Conservation (phyloP, 768 basidiomycete species). For the Lactarius trivialis region DNA sequence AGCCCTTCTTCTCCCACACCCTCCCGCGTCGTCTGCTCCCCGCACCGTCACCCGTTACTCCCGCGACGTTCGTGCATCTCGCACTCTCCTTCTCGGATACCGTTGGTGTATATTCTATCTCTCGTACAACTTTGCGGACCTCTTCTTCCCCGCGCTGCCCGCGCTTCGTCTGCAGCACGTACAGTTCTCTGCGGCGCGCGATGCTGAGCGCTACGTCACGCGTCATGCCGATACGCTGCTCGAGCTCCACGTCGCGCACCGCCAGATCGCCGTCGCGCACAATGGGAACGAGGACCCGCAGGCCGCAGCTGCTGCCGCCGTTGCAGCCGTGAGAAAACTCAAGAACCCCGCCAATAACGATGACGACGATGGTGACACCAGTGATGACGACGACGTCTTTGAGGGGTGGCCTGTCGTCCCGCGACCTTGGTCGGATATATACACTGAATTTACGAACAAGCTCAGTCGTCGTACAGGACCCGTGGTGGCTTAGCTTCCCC, state of each 20-base stretch:
- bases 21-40: background rate
- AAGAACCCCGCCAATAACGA: too few relatives aligned
- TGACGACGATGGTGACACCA: too few relatives aligned
- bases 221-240: conserved; percentile 6
- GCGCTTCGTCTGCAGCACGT: conserved; percentile 13
- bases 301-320: background rate
- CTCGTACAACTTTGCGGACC: conserved; percentile 3
- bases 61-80: conserved; percentile 5
- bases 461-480: conserved; percentile 4
- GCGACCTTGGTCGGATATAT: conserved; percentile 13
- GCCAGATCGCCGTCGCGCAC: conserved; percentile 8
- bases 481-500: conserved; percentile 18
- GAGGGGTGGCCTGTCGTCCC: conserved; percentile 5
- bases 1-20: conserved; percentile 10
- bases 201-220: conserved; percentile 9
- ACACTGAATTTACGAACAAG: background rate
- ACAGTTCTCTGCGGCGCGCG: conserved; percentile 13
- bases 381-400: background rate
- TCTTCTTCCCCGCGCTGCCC: conserved; percentile 10
- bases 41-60: background rate
- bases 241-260: conserved; percentile 12
- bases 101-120: conserved; percentile 5
- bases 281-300: background rate
- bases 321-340: background rate
- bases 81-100: conserved; percentile 10